phyloP scores from a whole-genome alignment of 306 rosid genomes.

The Cotoneaster glaucophyllus region DNA sequence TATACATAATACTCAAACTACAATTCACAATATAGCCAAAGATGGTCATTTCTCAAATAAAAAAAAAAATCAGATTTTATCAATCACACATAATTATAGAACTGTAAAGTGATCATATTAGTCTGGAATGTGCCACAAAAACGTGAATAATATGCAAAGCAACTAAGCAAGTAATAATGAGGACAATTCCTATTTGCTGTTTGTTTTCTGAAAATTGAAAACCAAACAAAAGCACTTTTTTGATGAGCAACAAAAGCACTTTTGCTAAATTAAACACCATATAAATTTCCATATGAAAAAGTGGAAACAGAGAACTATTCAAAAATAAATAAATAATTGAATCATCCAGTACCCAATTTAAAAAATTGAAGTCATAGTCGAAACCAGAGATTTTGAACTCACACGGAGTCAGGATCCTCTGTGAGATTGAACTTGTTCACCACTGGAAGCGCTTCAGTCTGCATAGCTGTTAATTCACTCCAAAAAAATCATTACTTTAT shows the following conservation, averaged over 20 bases:
- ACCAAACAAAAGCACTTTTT: not conserved
- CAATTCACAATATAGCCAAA: not conserved
- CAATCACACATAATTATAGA: not conserved
- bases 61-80: too few relatives aligned
- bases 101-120: not conserved
- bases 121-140: not conserved
- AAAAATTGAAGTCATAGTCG: not conserved
- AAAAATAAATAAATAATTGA: too few relatives aligned
- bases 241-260: not conserved
- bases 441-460: constrained; percentile 86
- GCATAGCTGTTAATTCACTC: constrained; percentile 61
- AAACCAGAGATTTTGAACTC: constrained; percentile 18
- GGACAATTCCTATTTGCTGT: not conserved
- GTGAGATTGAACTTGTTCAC: constrained; percentile 63
- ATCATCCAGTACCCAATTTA: not conserved
- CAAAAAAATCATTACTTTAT: not conserved
- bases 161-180: not conserved
- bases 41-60: too few relatives aligned
- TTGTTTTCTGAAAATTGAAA: not conserved
- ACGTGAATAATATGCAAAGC: not conserved
- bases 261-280: too few relatives aligned
- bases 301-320: too few relatives aligned
- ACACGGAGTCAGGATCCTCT: constrained; percentile 59
- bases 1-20: not conserved
- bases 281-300: too few relatives aligned